phyloP scores from a whole-genome alignment of 148 eudicot genomes.

The Rhododendron vialii region DNA sequence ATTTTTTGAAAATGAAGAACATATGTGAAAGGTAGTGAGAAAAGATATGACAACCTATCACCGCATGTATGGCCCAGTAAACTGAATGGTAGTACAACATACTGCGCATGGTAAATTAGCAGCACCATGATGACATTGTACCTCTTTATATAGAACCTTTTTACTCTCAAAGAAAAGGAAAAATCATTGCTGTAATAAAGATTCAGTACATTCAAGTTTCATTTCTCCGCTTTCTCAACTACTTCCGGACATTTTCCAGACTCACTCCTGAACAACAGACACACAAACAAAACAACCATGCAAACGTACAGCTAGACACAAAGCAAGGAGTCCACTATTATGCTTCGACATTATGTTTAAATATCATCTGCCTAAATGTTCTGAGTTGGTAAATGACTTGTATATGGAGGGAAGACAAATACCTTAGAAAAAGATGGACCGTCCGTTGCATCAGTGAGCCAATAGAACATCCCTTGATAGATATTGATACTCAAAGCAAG shows the following conservation, averaged over 20 bases:
- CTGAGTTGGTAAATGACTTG: neutral
- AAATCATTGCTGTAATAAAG: neutral
- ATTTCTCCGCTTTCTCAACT: neutral
- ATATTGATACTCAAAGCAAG: conserved; percentile 62
- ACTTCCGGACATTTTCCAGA: neutral
- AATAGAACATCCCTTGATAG: conserved; percentile 87
- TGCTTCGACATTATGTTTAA: neutral
- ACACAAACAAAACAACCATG: neutral
- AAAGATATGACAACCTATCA: neutral
- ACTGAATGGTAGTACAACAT: neutral
- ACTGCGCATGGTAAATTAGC: neutral
- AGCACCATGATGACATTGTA: neutral
- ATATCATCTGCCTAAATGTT: neutral
- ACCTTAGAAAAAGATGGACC: conserved; percentile 92
- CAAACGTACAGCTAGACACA: neutral
- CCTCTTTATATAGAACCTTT: neutral
- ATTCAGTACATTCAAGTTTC: neutral
- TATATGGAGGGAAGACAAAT: neutral
- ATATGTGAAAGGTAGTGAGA: neutral
- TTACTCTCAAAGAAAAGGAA: neutral
- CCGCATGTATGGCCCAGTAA: neutral
- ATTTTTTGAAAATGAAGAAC: neutral
- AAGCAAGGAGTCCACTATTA: neutral
- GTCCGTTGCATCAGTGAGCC: conserved; percentile 69
- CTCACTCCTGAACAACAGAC: neutral